These are phyloP conservation scores for Candida nanaspora DNA, from an alignment of 805 yeast genomes.

Conservation along the genomic window DNA sequence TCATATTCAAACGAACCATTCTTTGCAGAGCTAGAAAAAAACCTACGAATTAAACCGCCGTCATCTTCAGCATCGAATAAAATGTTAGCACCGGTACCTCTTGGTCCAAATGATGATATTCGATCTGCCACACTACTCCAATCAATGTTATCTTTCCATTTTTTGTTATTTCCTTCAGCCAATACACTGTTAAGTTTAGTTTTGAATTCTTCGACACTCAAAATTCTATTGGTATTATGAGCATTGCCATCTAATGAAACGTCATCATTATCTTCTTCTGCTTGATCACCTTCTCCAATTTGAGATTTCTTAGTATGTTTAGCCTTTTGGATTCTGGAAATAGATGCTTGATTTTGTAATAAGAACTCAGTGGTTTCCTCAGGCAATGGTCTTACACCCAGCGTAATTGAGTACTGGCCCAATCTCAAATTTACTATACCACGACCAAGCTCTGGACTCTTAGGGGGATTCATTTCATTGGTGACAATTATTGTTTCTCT, in stretches of 20 bases:
- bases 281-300: constrained; percentile 40
- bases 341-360: constrained; percentile 35
- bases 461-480: constrained; percentile 45
- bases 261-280: constrained; percentile 25
- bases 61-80: constrained; percentile 45
- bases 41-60: constrained; percentile 25
- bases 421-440: constrained; percentile 44
- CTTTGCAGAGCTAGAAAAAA: constrained; percentile 13
- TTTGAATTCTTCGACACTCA: constrained; percentile 25
- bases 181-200: constrained; percentile 23
- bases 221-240: constrained; percentile 7
- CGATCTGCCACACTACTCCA: constrained; percentile 27
- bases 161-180: constrained; percentile 10
- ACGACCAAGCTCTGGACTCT: constrained; percentile 36
- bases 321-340: constrained; percentile 29
- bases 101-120: constrained; percentile 70
- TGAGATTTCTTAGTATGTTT: constrained; percentile 25
- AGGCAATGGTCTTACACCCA: constrained; percentile 51
- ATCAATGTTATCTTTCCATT: constrained; percentile 18
- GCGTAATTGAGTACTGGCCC: constrained; percentile 37
- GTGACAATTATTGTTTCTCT: constrained; percentile 67
- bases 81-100: constrained; percentile 67
- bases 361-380: constrained; percentile 41
- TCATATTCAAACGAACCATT: constrained; percentile 34
- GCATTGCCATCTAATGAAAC: constrained; percentile 6